Evolutionary conservation across 257 asterid genomes (phyloP).

Genomic region (Rhazya stricta): DNA sequence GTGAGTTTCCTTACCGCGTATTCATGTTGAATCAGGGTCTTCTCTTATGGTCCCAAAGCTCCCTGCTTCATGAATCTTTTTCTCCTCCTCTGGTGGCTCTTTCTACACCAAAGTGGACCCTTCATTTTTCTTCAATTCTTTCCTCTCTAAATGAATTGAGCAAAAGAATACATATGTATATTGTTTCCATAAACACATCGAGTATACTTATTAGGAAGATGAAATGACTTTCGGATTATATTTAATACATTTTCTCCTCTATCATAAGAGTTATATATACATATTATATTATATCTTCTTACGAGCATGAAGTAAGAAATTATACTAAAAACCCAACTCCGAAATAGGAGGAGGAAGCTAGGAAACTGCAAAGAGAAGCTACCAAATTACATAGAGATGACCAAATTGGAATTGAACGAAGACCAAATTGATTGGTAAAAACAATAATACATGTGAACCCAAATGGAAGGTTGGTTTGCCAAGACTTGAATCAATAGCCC

Average conservation of each 20-base stretch:
- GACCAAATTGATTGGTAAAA: background rate
- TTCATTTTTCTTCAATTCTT: background rate
- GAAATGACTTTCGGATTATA: too few relatives aligned
- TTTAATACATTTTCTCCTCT: too few relatives aligned
- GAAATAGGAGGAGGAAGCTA: background rate
- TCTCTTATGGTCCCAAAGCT: constrained; percentile 8
- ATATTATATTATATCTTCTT: too few relatives aligned
- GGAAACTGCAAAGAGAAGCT: background rate
- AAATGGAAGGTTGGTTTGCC: background rate
- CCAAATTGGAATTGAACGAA: background rate
- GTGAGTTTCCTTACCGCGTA: background rate
- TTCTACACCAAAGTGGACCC: constrained; percentile 14
- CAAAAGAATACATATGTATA: too few relatives aligned
- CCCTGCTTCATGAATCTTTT: constrained; percentile 25
- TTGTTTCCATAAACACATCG: too few relatives aligned
- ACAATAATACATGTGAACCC: background rate
- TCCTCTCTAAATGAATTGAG: too few relatives aligned
- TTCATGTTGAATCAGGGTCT: constrained; percentile 17
- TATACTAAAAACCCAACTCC: too few relatives aligned
- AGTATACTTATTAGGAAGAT: too few relatives aligned
- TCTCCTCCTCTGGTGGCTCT: constrained; percentile 17
- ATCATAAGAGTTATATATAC: too few relatives aligned
- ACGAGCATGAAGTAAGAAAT: too few relatives aligned
- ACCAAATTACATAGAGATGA: background rate
- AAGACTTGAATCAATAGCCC: background rate